Conservation (phyloP, 2,329 filamentous ascomycete species). For the Xylaria arbuscula region DNA sequence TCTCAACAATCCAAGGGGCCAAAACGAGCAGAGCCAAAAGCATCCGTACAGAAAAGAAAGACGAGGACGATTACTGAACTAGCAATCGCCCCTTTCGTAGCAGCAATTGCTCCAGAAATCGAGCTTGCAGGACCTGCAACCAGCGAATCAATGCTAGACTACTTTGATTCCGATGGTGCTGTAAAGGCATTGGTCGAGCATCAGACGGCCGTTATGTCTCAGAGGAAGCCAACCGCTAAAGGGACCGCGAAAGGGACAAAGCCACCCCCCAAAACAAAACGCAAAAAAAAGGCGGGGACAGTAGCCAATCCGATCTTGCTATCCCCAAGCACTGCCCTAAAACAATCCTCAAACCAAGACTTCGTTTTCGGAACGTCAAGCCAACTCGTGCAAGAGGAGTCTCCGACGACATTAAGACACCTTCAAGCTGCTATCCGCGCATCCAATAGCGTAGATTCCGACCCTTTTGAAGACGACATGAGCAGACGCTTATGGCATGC, state of each 20-base stretch:
- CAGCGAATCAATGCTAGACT: slow-evolving; percentile 58
- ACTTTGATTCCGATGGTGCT: slow-evolving; percentile 55
- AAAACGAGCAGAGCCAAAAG: slow-evolving; percentile 55
- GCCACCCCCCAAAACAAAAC: slow-evolving; percentile 42
- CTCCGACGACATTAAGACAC: slow-evolving; percentile 72
- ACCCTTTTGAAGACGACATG: slow-evolving; percentile 54
- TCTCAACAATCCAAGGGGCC: slow-evolving; percentile 30
- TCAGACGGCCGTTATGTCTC: slow-evolving; percentile 50
- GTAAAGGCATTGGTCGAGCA: slow-evolving; percentile 51
- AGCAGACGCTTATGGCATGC: slow-evolving; percentile 73
- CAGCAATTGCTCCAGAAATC: slow-evolving; percentile 52
- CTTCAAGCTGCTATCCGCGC: slow-evolving; percentile 70
- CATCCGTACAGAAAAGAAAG: slow-evolving; percentile 73
- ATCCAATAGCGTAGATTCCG: slow-evolving; percentile 61
- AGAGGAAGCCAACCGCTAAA: slow-evolving; percentile 51
- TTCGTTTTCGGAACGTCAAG: slow-evolving; percentile 89
- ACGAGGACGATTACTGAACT: slow-evolving; percentile 80
- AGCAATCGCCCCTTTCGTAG: slow-evolving; percentile 76
- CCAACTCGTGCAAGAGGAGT: slow-evolving; percentile 79
- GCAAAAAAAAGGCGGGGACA: slow-evolving; percentile 54
- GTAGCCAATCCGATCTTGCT: slow-evolving; percentile 65
- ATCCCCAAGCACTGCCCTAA: slow-evolving; percentile 75
- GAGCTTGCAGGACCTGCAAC: slow-evolving; percentile 43
- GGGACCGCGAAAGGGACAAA: slow-evolving; percentile 56
- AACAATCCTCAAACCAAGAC: slow-evolving; percentile 74